Base-by-base conservation (phyloP, 2,329 filamentous ascomycete genomes). In the Botrytis tulipae region DNA sequence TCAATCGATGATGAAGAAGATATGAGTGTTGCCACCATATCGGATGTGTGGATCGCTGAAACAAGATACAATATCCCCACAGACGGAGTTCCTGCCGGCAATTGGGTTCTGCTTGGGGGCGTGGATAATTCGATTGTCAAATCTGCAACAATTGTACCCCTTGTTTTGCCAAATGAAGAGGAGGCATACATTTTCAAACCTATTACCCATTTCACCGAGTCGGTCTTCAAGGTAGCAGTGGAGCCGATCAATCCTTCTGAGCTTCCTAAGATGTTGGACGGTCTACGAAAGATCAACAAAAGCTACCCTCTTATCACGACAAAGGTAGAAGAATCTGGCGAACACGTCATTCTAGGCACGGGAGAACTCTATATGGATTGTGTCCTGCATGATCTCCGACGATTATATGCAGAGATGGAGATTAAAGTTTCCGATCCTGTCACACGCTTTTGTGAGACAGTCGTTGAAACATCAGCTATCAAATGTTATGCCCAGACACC, bases 321-420 rank as follows among this genome's bases (percentile, higher is more conserved):
- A 7, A 98, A 98, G 82, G 96, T 99, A 5, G 96, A 99, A 82
- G 96, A 99, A 83, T 98, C 94, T 1, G 96, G 96, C 69, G 96
- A 99, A 83, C 96, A 99, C 81, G 92, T 99, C 77, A 88, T 99
- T 65, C 88, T 99, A 7, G 96, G 96, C 37, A 99, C 96, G 0
- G 96, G 96, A 74, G 96, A 99, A 82, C 86, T 99, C n/a, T 99
- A 99, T 85, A 98, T 99, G 95, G 96, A 99, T 82, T 99, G 96
- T 80, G 95, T 99, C 5, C 87, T 99, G 63, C 96, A 99, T 82
- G 96, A 99, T 81, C 87, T 99, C 65, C 92, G 96, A 71, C 89
- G 91, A 59, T 84, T 98, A n/a, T 99, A 98, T 81, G 95, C 96
- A 22, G 95, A 98, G 80, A 99, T 99, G 96, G 96, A 99, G 82